These are phyloP conservation scores for Trichoderma atrobrunneum DNA, from an alignment of 2,329 filamentous ascomycete species.

Conservation along the genomic window DNA sequence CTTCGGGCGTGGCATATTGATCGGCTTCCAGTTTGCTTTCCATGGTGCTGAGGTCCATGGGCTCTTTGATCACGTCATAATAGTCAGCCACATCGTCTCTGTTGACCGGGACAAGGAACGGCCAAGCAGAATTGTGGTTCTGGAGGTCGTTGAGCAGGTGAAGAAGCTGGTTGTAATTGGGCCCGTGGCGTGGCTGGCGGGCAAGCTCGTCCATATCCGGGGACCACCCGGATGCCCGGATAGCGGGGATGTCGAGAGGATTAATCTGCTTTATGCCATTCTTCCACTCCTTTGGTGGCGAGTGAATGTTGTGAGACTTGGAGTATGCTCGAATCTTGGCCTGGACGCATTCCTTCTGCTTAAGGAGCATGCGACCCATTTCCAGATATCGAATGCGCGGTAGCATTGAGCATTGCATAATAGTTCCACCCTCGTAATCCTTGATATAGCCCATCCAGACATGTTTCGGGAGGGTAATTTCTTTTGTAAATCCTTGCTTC, in stretches of 20 bases:
- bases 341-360: conserved; percentile 93
- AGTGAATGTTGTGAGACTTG: conserved; percentile 82
- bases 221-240: conserved; percentile 90
- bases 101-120: conserved; percentile 90
- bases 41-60: conserved; percentile 96
- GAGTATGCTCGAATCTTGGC: conserved; percentile 92
- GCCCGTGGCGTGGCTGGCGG: conserved; percentile 89
- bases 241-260: conserved; percentile 80
- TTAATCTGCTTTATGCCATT: conserved; percentile 73
- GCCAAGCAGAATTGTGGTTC: conserved; percentile 91
- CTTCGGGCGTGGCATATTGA: conserved; percentile 84
- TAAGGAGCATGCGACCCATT: conserved; percentile 86
- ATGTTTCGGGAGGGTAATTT: conserved; percentile 85
- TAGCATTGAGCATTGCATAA: conserved; percentile 99
- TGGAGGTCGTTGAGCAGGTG: conserved; percentile 93
- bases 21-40: conserved; percentile 93
- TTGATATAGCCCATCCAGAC: conserved; percentile 99
- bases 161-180: conserved; percentile 91
- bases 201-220: conserved; percentile 97
- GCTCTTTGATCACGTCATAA: conserved; percentile 96
- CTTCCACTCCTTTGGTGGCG: conserved; percentile 82
- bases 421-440: conserved; percentile 97
- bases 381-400: conserved; percentile 93
- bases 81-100: conserved; percentile 97
- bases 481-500: conserved; percentile 98